phyloP scores from a whole-genome alignment of 768 basidiomycete species.

The Suillus americanus region DNA sequence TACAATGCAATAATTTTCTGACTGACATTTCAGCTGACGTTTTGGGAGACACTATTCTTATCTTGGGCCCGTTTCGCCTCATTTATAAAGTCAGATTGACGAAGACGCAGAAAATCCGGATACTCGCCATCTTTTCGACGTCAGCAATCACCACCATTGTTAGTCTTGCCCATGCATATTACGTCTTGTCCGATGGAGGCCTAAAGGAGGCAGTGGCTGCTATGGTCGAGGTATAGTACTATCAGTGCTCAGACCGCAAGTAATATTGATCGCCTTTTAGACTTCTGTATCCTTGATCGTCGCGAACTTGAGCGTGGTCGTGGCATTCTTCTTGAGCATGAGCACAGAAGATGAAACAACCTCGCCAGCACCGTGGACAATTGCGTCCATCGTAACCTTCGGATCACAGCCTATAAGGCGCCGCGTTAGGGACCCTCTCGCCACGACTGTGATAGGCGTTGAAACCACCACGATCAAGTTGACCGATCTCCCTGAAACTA shows the following conservation, averaged over 20 bases:
- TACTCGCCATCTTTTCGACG: slow-evolving; percentile 50
- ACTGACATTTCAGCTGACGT: slow-evolving; percentile 41
- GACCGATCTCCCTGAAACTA: neutral
- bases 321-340: neutral
- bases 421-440: neutral
- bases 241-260: neutral
- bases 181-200: slow-evolving; percentile 18
- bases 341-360: neutral
- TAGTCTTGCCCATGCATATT: slow-evolving; percentile 42
- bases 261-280: neutral
- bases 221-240: neutral
- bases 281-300: neutral
- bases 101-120: slow-evolving; percentile 37
- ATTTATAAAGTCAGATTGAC: slow-evolving; percentile 43
- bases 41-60: slow-evolving; percentile 46
- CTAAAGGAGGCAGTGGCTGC: neutral
- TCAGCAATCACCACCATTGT: slow-evolving; percentile 49
- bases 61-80: slow-evolving; percentile 45
- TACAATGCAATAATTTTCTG: neutral
- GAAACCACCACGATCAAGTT: neutral
- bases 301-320: neutral
- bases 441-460: neutral
- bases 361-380: neutral
- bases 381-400: neutral
- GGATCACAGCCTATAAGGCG: neutral